A percentile compares a stretch with the other conserved stretches of the same genome.
Evolutionary conservation across 2,329 filamentous ascomycete species (phyloP).

Genomic region (Epichloe hybrida): DNA sequence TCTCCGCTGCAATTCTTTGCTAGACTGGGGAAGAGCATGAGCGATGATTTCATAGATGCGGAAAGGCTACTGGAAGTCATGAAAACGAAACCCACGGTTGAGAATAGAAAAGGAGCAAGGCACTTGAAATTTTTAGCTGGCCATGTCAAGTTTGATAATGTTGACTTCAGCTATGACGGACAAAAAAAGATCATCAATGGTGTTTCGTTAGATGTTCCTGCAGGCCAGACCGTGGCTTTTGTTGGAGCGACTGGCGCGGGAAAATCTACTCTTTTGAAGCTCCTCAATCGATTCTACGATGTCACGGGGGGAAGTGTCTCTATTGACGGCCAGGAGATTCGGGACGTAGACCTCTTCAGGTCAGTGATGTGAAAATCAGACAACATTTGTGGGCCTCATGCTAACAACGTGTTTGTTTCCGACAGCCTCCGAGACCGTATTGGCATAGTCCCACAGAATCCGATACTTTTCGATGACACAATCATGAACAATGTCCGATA

Average conservation of each 20-base stretch:
- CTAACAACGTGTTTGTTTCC: conserved; percentile 9
- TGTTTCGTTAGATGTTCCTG: conserved; percentile 35
- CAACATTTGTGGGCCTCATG: not conserved
- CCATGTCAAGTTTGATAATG: conserved; percentile 39
- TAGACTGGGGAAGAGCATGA: conserved; percentile 40
- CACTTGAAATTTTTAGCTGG: conserved; percentile 38
- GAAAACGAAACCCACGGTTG: conserved; percentile 40
- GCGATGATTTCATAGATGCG: conserved; percentile 42
- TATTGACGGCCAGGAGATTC: conserved; percentile 44
- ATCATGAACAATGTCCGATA: conserved; percentile 48
- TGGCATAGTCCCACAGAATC: conserved; percentile 42
- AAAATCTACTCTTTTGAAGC: conserved; percentile 43
- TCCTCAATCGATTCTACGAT: conserved; percentile 48
- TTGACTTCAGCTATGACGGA: conserved; percentile 46
- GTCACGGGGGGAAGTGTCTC: conserved; percentile 36
- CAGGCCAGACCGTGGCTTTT: conserved; percentile 44
- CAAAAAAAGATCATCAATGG: conserved; percentile 43
- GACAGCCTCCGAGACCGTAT: conserved; percentile 37
- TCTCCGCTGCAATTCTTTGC: conserved; percentile 59
- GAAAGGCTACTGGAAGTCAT: conserved; percentile 45
- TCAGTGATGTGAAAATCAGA: conserved; percentile 8
- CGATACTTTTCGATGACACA: conserved; percentile 43
- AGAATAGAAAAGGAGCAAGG: conserved; percentile 36
- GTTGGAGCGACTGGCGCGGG: conserved; percentile 47
- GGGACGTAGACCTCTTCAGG: conserved; percentile 37